Base-by-base conservation (phyloP, 1,284 basidiomycete species). In the Austroboletus novae-zelandiae region DNA sequence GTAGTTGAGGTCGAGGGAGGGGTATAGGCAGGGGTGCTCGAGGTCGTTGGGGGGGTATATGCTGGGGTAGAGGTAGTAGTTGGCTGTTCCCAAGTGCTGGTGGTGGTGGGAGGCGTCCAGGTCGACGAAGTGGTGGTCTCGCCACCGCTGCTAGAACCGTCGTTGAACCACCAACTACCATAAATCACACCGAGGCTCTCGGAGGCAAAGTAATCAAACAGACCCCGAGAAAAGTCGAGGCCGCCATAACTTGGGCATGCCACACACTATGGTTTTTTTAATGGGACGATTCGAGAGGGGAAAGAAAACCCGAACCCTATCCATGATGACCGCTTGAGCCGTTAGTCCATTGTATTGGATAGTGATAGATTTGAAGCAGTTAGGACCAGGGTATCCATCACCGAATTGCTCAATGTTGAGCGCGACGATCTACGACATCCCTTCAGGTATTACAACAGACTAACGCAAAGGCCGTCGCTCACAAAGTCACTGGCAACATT, bases 171-270 rank as follows among this genome's bases (percentile, higher is more conserved):
- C 87, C 86, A 90, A n/a, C 62, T 58, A 49, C 82, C 83, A 47
- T 71, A 71, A 45, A 91, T 56, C 18, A 82, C 74, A 51, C 89
- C 90, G 0, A 47, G 61, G 43, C 59, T 57, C 53, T 71, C 61
- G 25, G 61, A n/a, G 0, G 76, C 77, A 53, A 89, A 86, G 70
- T 70, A 77, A 4, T 61, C 45, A 74, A 97, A 97, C 40, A 97
- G 80, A 46, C 83, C 78, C 11, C 69, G 65, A 23, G 89, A 88
- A 54, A 95, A 75, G 74, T 97, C 94, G 50, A 97, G 80, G 39
- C 80, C 89, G 34, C 80, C 83, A 40, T 68, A 77, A 3, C 25
- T 25, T 25, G 82, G 80, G 65, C 91, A 94, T 29, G 78, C 82
- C 48, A 79, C 80, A 67, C 89, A 92, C 80, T 88, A 43, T 39